phyloP scores from a whole-genome alignment of 2,329 filamentous ascomycete genomes.

The Nemania sp. region DNA sequence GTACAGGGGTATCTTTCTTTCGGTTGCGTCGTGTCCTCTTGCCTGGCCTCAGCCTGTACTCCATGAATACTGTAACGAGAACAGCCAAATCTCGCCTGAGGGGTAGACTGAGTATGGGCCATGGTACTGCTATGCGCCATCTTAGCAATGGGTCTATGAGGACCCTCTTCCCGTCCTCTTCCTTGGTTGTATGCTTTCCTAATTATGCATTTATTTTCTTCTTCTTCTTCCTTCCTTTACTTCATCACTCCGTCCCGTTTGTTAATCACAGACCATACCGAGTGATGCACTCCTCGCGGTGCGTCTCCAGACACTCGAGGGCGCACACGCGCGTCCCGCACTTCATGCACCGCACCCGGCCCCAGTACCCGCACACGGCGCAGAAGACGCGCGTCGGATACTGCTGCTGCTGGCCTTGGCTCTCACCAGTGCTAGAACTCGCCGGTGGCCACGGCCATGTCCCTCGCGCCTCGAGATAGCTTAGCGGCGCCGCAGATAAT shows the following conservation, averaged over 20 bases:
- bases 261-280: slow-evolving; percentile 58
- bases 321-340: slow-evolving; percentile 80
- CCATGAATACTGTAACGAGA: not conserved
- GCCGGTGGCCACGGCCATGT: slow-evolving; percentile 45
- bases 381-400: slow-evolving; percentile 71
- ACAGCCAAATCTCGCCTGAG: too few relatives aligned
- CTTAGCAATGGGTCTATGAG: too few relatives aligned
- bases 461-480: slow-evolving; percentile 66
- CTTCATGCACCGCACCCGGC: slow-evolving; percentile 72
- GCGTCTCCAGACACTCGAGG: slow-evolving; percentile 71
- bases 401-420: slow-evolving; percentile 10
- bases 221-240: not conserved
- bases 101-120: too few relatives aligned
- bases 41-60: slow-evolving; percentile 6
- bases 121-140: too few relatives aligned
- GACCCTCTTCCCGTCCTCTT: too few relatives aligned
- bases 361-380: slow-evolving; percentile 83
- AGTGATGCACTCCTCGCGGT: slow-evolving; percentile 72
- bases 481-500: slow-evolving; percentile 65
- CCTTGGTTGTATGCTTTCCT: too few relatives aligned
- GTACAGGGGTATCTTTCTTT: slow-evolving; percentile 20
- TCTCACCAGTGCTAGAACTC: not conserved
- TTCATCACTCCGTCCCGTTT: not conserved
- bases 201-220: too few relatives aligned
- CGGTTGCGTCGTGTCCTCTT: slow-evolving; percentile 9